Evolutionary conservation across 805 yeast species (phyloP), one percentile per base, ranked within the genome.

Genomic region (Pichia exigua): DNA sequence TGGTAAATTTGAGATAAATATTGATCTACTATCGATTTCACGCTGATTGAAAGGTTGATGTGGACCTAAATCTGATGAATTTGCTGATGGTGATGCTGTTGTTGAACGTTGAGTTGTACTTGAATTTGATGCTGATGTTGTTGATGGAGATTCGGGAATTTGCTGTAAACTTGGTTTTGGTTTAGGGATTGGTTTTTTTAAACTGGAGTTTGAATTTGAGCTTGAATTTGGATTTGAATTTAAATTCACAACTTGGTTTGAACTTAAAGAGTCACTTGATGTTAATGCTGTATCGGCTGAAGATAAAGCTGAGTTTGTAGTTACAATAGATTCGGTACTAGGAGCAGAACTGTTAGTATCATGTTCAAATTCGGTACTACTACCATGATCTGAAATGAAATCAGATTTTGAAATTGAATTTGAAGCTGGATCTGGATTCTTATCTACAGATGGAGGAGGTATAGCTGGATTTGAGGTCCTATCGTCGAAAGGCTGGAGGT

Each of bases 1-100:
- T 62, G 88, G 95, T 35, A 89, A 94, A 60, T 87, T 87, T 12
- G 96, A 95, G 32, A 88, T 88, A 65, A 82, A 88, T 17, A 88
- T 74, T 2, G 90, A 82, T 55, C 91, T 76, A 4, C 85, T 74
- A 64, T 87, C 95, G n/a, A 83, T 76, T 51, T 85, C 92, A 46
- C 57, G 53, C 56, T 66, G 70, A 50, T 66, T 65, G 35, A 51
- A 50, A 1, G 70, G 70, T 55, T 66, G 69, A 44, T 65, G 63
- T 13, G 70, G 65, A 9, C 66, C 69, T 54, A 65, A 40, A 24
- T 28, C 12, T n/a, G 24, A 27, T 40, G 10, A 24, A 9, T 30
- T 28, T 2, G 11, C 21, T 35, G 39, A 17, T 17, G 39, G 8
- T n/a, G 18, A 6, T 3, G 39, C 4, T 17, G 42, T 5, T 5